phyloP scores from a whole-genome alignment of 306 rosid genomes.

The Sesbania bispinosa region DNA sequence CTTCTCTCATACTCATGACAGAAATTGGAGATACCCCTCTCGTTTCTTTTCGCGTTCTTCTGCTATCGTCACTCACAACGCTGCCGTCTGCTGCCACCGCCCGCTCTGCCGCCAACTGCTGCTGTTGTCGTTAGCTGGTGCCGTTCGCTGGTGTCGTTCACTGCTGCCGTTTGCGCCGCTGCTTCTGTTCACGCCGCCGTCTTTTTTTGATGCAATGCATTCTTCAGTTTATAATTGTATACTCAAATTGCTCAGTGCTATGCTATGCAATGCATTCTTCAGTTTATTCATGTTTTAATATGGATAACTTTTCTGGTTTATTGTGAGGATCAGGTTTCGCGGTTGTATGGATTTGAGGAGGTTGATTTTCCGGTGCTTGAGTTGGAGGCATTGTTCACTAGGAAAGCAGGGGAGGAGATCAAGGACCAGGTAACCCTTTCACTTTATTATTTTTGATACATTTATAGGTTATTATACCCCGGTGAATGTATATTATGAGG shows the following conservation, averaged over 20 bases:
- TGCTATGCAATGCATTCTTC: too few relatives aligned
- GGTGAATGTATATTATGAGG: not conserved
- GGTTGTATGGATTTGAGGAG: slow-evolving; percentile 80
- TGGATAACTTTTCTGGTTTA: not conserved
- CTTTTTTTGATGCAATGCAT: too few relatives aligned
- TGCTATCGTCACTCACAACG: too few relatives aligned
- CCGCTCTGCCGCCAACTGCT: too few relatives aligned
- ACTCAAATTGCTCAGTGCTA: not conserved
- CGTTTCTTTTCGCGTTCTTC: too few relatives aligned
- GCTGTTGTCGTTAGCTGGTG: too few relatives aligned
- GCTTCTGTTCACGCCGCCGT: too few relatives aligned
- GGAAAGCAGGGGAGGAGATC: slow-evolving; percentile 98
- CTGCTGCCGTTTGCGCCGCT: slow-evolving; percentile 61
- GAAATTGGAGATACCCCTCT: too few relatives aligned
- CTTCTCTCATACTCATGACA: too few relatives aligned
- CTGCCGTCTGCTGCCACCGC: too few relatives aligned
- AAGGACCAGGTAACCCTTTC: slow-evolving; percentile 71
- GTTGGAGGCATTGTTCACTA: slow-evolving; percentile 72
- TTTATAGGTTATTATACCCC: not conserved
- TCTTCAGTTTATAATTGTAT: too few relatives aligned
- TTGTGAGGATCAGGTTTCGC: slow-evolving; percentile 52
- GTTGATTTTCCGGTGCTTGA: slow-evolving; percentile 94
- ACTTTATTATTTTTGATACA: not conserved
- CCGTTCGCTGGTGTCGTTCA: too few relatives aligned
- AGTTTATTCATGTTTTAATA: not conserved